Percentiles rank a stretch among this genome's conserved stretches.
phyloP scores from a whole-genome alignment of 257 asterid genomes.

The Haberlea rhodopensis region DNA sequence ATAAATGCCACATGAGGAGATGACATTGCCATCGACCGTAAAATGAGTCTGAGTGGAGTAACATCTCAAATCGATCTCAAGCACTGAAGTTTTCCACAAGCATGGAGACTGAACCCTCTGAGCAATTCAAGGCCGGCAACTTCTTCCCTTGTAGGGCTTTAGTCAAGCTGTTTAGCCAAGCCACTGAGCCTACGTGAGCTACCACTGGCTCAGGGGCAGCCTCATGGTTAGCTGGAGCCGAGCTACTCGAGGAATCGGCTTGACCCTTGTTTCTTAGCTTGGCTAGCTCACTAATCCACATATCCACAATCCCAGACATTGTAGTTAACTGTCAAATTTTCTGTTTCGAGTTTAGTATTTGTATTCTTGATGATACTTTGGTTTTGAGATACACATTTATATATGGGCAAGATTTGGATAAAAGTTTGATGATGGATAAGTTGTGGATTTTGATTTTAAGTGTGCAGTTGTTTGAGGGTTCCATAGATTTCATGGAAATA shows the following conservation, averaged over 20 bases:
- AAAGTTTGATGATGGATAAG: neutral
- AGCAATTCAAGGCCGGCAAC: constrained; percentile 30
- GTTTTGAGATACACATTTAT: neutral
- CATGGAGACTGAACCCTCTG: constrained; percentile 50
- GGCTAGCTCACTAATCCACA: constrained; percentile 46
- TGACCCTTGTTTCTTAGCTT: constrained; percentile 37
- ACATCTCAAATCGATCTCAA: too few species aligned
- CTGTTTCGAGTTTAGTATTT: neutral
- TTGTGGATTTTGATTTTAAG: too few species aligned
- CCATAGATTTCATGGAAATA: neutral
- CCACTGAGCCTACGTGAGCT: constrained; percentile 6
- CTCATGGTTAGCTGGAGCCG: constrained; percentile 23
- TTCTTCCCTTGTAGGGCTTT: constrained; percentile 21
- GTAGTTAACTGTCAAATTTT: neutral
- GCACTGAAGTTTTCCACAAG: constrained; percentile 40
- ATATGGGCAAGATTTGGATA: neutral
- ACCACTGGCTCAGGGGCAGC: neutral
- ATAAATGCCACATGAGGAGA: too few species aligned
- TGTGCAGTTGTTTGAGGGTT: neutral
- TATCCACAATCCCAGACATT: constrained; percentile 55
- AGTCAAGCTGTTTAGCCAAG: constrained; percentile 31
- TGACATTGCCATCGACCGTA: too few species aligned
- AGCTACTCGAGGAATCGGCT: constrained; percentile 17
- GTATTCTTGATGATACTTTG: neutral
- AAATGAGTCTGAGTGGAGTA: too few species aligned